These are phyloP conservation scores for Cyathus striatus DNA, from an alignment of 768 basidiomycete species.

Conservation along the genomic window DNA sequence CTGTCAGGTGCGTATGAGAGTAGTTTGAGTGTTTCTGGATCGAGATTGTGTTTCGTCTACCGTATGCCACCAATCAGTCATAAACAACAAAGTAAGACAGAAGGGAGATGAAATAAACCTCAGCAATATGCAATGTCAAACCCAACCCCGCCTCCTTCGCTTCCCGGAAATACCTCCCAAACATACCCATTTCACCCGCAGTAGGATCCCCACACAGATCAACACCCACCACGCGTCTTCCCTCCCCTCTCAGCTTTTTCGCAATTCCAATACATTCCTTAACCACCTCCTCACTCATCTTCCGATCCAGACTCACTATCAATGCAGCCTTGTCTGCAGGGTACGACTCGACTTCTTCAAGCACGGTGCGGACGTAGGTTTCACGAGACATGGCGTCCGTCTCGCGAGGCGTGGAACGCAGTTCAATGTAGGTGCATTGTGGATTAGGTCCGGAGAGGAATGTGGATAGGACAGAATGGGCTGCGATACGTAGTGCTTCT, in stretches of 20 bases:
- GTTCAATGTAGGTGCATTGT: constrained; percentile 70
- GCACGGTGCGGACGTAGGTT: constrained; percentile 60
- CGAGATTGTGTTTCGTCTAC: constrained; percentile 42
- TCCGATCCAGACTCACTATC: constrained; percentile 73
- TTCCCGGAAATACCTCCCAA: constrained; percentile 44
- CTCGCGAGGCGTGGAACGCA: constrained; percentile 74
- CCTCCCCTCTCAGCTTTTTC: constrained; percentile 44
- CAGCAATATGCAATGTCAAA: constrained; percentile 80
- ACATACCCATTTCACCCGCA: constrained; percentile 50
- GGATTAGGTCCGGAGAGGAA: constrained; percentile 51
- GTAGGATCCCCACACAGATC: constrained; percentile 78
- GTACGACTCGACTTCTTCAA: constrained; percentile 61
- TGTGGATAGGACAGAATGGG: constrained; percentile 57
- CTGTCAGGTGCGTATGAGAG: constrained; percentile 62
- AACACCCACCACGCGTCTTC: constrained; percentile 66
- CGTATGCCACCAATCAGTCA: neutral
- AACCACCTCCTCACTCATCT: constrained; percentile 49
- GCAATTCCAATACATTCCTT: constrained; percentile 57
- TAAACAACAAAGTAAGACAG: neutral
- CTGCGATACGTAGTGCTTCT: constrained; percentile 43
- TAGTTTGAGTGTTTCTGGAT: constrained; percentile 54
- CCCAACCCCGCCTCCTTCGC: constrained; percentile 60
- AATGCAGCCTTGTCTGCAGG: constrained; percentile 44
- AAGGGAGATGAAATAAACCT: constrained; percentile 34
- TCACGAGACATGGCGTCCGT: constrained; percentile 53